Conservation (phyloP, 2,329 filamentous ascomycete species). For the Ophiostoma ulmi region DNA sequence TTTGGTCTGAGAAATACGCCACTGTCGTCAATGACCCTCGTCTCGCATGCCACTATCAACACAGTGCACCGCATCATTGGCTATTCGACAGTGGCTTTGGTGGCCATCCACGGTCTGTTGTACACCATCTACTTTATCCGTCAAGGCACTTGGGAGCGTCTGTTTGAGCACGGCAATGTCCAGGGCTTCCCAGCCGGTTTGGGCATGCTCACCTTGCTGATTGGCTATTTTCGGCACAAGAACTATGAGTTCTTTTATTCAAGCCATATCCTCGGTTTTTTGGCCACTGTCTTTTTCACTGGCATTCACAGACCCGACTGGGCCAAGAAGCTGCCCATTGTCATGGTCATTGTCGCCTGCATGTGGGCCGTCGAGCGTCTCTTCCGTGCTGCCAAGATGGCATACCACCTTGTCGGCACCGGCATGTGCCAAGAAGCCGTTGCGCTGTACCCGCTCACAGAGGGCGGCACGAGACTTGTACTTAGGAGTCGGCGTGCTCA, state of each 20-base stretch:
- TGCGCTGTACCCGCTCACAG: slow-evolving; percentile 40
- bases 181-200: slow-evolving; percentile 37
- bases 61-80: slow-evolving; percentile 43
- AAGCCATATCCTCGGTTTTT: slow-evolving; percentile 41
- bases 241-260: slow-evolving; percentile 47
- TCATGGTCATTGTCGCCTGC: slow-evolving; percentile 38
- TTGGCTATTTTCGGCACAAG: slow-evolving; percentile 33
- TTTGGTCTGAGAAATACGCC: slow-evolving; percentile 55
- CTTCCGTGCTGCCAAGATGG: slow-evolving; percentile 36
- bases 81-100: slow-evolving; percentile 38
- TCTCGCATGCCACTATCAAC: slow-evolving; percentile 41
- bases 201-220: slow-evolving; percentile 36
- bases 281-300: slow-evolving; percentile 39
- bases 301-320: slow-evolving; percentile 43
- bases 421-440: slow-evolving; percentile 33
- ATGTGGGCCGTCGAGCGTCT: slow-evolving; percentile 45
- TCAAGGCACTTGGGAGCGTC: slow-evolving; percentile 25
- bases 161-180: slow-evolving; percentile 33
- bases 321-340: slow-evolving; percentile 35
- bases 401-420: slow-evolving; percentile 32
- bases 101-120: slow-evolving; percentile 37
- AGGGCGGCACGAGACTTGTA: slow-evolving; percentile 42
- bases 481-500: slow-evolving; percentile 40
- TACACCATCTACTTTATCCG: slow-evolving; percentile 35
- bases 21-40: slow-evolving; percentile 46